A percentile compares a stretch with the other conserved stretches of the same genome.
These are phyloP conservation scores for Colletotrichum endophyticum DNA, from an alignment of 2,329 filamentous ascomycete species.

Conservation along the genomic window DNA sequence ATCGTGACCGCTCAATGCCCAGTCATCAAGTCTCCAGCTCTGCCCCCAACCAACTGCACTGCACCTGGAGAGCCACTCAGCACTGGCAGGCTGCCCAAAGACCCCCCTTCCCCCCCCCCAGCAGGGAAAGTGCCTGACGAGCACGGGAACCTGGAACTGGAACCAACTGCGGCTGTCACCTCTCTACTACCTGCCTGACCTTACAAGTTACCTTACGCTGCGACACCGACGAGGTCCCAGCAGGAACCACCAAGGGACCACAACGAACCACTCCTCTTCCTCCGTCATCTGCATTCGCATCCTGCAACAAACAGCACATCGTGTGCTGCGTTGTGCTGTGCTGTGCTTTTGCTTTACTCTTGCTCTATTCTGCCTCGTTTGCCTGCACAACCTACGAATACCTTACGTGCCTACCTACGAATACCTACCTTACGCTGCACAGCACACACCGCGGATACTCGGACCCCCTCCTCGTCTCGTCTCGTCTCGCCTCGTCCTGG, in stretches of 20 bases:
- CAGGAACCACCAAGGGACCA: neutral
- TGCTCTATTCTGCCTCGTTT: neutral
- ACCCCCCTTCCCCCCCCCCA: neutral
- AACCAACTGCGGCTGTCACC: neutral
- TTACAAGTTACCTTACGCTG: neutral
- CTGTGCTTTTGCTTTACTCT: neutral
- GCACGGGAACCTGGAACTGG: slow-evolving; percentile 7
- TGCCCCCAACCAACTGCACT: neutral
- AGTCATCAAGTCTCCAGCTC: neutral
- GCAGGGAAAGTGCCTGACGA: slow-evolving; percentile 12
- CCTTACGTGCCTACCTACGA: neutral
- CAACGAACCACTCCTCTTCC: neutral
- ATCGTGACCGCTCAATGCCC: neutral
- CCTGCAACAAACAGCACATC: neutral
- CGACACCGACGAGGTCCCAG: neutral
- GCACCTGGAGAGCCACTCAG: neutral
- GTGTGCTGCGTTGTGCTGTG: neutral
- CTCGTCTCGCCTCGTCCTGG: neutral
- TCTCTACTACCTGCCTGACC: neutral
- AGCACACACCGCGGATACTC: neutral
- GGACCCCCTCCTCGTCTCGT: neutral
- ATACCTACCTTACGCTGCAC: neutral
- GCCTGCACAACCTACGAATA: neutral
- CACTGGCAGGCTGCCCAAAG: neutral
- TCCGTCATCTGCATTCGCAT: neutral